phyloP scores from a whole-genome alignment of 2,329 filamentous ascomycete species.

The Colletotrichum sp. region DNA sequence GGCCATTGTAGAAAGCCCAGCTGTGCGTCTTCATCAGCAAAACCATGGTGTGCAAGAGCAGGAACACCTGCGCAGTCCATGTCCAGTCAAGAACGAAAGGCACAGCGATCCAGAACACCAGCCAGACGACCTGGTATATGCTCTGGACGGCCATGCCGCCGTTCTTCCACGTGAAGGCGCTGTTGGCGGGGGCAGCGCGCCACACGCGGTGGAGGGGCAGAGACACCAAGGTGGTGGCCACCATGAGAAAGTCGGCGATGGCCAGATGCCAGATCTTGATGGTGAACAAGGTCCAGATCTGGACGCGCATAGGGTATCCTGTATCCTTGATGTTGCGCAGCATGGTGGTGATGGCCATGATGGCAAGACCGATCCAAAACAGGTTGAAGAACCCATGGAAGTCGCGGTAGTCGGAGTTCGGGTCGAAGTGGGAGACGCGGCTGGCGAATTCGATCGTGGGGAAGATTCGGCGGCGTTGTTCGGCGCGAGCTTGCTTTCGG shows the following conservation, averaged over 20 bases:
- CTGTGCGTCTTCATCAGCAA: constrained; percentile 99
- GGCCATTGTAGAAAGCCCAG: constrained; percentile 97
- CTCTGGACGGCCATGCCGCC: constrained; percentile 86
- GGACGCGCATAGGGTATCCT: constrained; percentile 80
- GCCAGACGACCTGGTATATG: constrained; percentile 79
- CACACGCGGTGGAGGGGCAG: constrained; percentile 76
- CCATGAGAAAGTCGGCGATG: constrained; percentile 85
- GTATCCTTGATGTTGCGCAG: constrained; percentile 93
- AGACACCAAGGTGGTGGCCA: constrained; percentile 72
- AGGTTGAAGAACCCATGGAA: constrained; percentile 98
- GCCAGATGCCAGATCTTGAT: constrained; percentile 88
- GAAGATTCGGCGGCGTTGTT: constrained; percentile 84
- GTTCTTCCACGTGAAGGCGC: constrained; percentile 71
- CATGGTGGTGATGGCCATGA: constrained; percentile 97
- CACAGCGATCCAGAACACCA: constrained; percentile 80
- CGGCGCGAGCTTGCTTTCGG: constrained; percentile 80
- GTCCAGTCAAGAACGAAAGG: constrained; percentile 90
- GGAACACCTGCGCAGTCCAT: constrained; percentile 96
- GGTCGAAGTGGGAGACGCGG: constrained; percentile 95
- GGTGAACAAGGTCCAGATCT: constrained; percentile 88
- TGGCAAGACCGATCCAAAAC: constrained; percentile 96
- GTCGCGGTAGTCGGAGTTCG: constrained; percentile 87
- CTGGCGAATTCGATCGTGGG: constrained; percentile 91
- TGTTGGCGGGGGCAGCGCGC: constrained; percentile 54
- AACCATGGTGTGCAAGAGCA: constrained; percentile 88